Evolutionary conservation across 805 yeast genomes (phyloP).

Genomic region (Sugiyamaella boreocaroliniensis): DNA sequence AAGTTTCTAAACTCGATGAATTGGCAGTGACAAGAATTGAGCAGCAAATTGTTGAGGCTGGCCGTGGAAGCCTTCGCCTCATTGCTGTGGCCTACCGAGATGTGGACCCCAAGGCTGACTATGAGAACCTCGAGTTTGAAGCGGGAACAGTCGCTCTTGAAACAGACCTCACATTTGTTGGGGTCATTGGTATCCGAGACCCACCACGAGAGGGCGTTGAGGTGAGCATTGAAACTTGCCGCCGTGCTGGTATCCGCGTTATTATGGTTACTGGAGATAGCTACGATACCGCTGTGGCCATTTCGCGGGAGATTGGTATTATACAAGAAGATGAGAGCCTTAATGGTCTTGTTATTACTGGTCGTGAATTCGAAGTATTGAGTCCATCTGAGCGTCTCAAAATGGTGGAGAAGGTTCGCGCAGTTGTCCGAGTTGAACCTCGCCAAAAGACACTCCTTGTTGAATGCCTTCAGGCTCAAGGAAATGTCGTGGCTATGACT

Average conservation of each 20-base stretch:
- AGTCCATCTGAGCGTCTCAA: conserved; percentile 33
- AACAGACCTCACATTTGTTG: conserved; percentile 34
- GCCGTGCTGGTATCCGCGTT: conserved; percentile 43
- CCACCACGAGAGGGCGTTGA: conserved; percentile 45
- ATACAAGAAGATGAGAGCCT: conserved; percentile 30
- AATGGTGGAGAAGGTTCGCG: conserved; percentile 41
- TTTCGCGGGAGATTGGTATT: conserved; percentile 38
- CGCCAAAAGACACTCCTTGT: conserved; percentile 47
- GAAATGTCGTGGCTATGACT: conserved; percentile 53
- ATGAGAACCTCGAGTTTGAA: conserved; percentile 34
- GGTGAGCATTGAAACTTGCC: conserved; percentile 37
- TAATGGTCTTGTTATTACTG: conserved; percentile 36
- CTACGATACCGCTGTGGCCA: conserved; percentile 36
- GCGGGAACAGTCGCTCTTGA: conserved; percentile 3
- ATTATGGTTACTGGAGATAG: conserved; percentile 42
- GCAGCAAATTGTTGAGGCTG: conserved; percentile 34
- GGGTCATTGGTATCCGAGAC: conserved; percentile 43
- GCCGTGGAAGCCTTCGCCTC: conserved; percentile 40
- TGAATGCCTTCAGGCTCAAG: conserved; percentile 37
- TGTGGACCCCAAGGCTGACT: conserved; percentile 9
- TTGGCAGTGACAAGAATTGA: conserved; percentile 25
- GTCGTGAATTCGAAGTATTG: conserved; percentile 33
- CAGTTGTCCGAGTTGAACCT: conserved; percentile 53
- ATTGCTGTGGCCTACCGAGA: conserved; percentile 40
- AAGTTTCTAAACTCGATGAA: conserved; percentile 11